These are phyloP conservation scores for Scleromitrula shiraiana DNA, from an alignment of 2,329 filamentous ascomycete genomes.

Conservation along the genomic window DNA sequence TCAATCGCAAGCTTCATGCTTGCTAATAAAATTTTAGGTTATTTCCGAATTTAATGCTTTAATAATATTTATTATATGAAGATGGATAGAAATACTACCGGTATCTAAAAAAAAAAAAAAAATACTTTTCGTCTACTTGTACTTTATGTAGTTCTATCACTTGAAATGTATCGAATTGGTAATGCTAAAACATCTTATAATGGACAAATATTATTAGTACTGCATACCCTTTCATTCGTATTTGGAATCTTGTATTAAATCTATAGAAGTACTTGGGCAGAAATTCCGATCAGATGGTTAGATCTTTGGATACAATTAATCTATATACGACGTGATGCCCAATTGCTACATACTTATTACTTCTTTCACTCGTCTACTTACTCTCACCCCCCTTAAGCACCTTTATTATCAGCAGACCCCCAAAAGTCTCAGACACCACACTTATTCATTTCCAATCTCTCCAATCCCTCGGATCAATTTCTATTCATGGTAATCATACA, in stretches of 20 bases:
- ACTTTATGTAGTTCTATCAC: too few species aligned
- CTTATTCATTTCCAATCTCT: too few species aligned
- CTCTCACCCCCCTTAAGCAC: too few species aligned
- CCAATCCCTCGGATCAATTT: too few species aligned
- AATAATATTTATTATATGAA: background rate
- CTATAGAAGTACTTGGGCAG: background rate
- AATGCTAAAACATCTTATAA: background rate
- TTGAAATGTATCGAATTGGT: too few species aligned
- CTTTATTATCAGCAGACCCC: too few species aligned
- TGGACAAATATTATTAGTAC: background rate
- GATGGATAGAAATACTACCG: too few species aligned
- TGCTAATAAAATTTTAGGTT: background rate
- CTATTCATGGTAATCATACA: too few species aligned
- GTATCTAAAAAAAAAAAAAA: background rate
- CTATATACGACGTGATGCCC: background rate
- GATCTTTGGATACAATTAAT: too few species aligned
- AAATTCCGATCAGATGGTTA: background rate
- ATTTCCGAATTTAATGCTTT: background rate
- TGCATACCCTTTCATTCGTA: background rate
- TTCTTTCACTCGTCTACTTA: too few species aligned
- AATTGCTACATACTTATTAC: background rate
- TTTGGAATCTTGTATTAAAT: too few species aligned
- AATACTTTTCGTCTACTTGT: background rate
- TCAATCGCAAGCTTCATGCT: background rate
- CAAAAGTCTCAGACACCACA: too few species aligned